phyloP scores from a whole-genome alignment of 192 early-diverging fungal species.

The Podila minutissima region DNA sequence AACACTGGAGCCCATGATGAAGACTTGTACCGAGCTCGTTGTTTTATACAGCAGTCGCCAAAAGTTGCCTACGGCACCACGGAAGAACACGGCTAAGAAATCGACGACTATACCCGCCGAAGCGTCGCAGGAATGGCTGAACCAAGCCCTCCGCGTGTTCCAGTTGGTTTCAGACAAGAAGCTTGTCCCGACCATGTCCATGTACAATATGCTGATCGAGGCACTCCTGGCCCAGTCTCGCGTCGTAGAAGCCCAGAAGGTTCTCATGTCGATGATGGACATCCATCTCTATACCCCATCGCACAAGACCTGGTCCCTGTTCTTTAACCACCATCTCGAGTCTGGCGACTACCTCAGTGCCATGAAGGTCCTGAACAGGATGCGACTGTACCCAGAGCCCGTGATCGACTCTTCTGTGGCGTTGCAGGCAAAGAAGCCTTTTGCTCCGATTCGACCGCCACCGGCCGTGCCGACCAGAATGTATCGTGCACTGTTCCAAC shows the following conservation, averaged over 20 bases:
- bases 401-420: neutral
- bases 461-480: constrained; percentile 15
- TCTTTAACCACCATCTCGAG: constrained; percentile 31
- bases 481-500: constrained; percentile 34
- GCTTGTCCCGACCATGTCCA: neutral
- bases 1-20: constrained; percentile 37
- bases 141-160: neutral
- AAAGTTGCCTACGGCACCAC: neutral
- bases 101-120: neutral
- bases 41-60: neutral
- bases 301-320: constrained; percentile 25
- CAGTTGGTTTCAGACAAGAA: neutral
- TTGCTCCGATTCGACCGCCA: neutral
- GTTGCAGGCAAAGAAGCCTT: neutral
- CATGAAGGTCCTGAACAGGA: constrained; percentile 19
- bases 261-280: constrained; percentile 16
- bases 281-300: constrained; percentile 37
- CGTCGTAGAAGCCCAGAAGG: constrained; percentile 9
- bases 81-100: neutral
- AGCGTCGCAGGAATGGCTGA: neutral
- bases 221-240: constrained; percentile 26
- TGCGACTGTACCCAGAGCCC: constrained; percentile 9
- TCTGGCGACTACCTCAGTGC: constrained; percentile 12
- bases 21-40: constrained; percentile 4
- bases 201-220: constrained; percentile 13